Evolutionary conservation across 176 grass and related monocot genomes (phyloP), one percentile per base, ranked within the genome.

Genomic region (Rhipidocladum racemiflorum): DNA sequence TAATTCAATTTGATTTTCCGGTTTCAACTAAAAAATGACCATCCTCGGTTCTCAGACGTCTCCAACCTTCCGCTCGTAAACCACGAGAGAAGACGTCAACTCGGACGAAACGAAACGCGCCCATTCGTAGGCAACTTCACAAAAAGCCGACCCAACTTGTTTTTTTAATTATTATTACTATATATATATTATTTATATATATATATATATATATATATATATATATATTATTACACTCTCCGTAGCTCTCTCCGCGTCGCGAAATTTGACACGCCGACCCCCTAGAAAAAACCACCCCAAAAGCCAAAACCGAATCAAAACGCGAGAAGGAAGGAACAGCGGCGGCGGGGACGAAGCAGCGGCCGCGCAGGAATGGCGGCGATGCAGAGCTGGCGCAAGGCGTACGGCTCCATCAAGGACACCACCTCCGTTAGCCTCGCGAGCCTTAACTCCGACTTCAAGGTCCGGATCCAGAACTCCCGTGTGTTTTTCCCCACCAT

Each of bases 321-420:
- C 18, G 53, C 45, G 65, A 39, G 72, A 20, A 6, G 45, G 8
- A 38, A 13, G 39, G 36, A 7, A 25, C 45, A 16, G n/a, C 14
- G 23, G 49, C 59, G 85, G 39, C 72, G 81, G 21, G 11, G 63
- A 9, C 38, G 51, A 13, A n/a, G 61, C 62, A n/a, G 61, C 62
- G 84, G 81, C 28, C 69, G 54, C 81, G 78, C 18, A 60, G 75
- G 70, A 85, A 99, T 99, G 96, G 91, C 91, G 86, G 69, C 92
- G 81, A 75, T 98, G 83, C 96, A 95, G 87, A 90, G 96, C 69
- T 99, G 96, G 96, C 89, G 96, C 85, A 99, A 99, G 93, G 96
- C 96, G 61, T 95, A 93, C 71, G 96, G 96, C 65, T 89, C 92
- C 82, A 85, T 99, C 85, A 99, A 99, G 78, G 96, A 99, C 80